These are phyloP conservation scores for Graphilbum sp. DNA, from an alignment of 2,329 filamentous ascomycete species.

Conservation along the genomic window DNA sequence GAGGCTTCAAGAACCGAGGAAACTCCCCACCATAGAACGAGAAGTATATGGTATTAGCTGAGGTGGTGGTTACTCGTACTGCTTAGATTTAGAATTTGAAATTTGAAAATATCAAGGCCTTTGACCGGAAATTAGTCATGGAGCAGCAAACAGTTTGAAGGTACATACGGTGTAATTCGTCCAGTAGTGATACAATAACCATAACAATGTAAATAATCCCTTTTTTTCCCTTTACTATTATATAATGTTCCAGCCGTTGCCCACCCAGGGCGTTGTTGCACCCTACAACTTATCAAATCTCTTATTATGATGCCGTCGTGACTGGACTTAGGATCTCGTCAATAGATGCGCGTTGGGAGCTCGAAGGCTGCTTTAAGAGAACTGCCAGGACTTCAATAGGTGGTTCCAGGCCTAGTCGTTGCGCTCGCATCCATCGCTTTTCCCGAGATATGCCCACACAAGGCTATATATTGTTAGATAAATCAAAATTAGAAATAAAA, in stretches of 20 bases:
- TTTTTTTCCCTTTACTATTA: neutral
- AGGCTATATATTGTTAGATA: constrained; percentile 36
- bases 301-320: too few species aligned
- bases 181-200: too few species aligned
- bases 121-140: too few species aligned
- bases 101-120: too few species aligned
- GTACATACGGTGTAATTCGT: too few species aligned
- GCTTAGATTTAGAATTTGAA: too few species aligned
- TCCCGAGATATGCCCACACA: constrained; percentile 71
- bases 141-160: too few species aligned
- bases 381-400: constrained; percentile 84
- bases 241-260: constrained; percentile 14
- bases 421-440: constrained; percentile 77
- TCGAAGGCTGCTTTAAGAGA: constrained; percentile 49
- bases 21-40: constrained; percentile 73
- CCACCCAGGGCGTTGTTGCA: too few species aligned
- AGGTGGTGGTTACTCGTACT: neutral
- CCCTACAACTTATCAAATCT: too few species aligned
- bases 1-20: constrained; percentile 45
- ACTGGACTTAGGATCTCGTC: constrained; percentile 49
- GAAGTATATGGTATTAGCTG: constrained; percentile 81
- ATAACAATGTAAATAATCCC: too few species aligned
- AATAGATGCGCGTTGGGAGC: constrained; percentile 53
- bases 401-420: constrained; percentile 67
- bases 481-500: too few species aligned